These are phyloP conservation scores for Polychaeton citri DNA, from an alignment of 2,329 filamentous ascomycete species.

Conservation along the genomic window DNA sequence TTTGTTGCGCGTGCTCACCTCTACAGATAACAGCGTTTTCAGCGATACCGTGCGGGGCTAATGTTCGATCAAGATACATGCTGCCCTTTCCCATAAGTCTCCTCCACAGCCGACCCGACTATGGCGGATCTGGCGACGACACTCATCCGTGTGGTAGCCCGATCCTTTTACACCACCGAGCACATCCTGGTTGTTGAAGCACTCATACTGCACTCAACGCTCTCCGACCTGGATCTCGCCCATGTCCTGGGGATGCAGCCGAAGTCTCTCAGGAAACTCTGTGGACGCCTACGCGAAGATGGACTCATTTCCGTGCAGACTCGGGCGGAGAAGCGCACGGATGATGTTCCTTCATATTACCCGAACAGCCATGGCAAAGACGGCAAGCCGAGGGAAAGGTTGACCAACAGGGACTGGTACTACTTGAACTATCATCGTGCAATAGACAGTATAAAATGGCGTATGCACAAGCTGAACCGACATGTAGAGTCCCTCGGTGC, in stretches of 20 bases:
- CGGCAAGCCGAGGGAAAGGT: slow-evolving; percentile 18
- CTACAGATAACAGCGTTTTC: too few relatives aligned
- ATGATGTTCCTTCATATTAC: slow-evolving; percentile 15
- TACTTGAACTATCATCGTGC: slow-evolving; percentile 92
- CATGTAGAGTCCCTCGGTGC: slow-evolving; percentile 74
- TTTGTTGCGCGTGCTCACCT: too few relatives aligned
- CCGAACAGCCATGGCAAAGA: slow-evolving; percentile 1
- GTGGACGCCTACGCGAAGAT: slow-evolving; percentile 72
- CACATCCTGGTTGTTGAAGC: slow-evolving; percentile 75
- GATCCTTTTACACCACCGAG: slow-evolving; percentile 76
- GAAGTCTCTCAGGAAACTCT: slow-evolving; percentile 84
- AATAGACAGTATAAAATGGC: slow-evolving; percentile 93
- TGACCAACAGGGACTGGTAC: slow-evolving; percentile 65
- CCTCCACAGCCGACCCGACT: slow-evolving; percentile 11
- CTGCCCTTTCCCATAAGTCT: too few relatives aligned
- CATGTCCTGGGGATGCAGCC: slow-evolving; percentile 78
- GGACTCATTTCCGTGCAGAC: slow-evolving; percentile 69
- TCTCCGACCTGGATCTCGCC: slow-evolving; percentile 79
- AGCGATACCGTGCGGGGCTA: too few relatives aligned
- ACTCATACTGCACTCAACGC: slow-evolving; percentile 55
- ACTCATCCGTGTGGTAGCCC: slow-evolving; percentile 72
- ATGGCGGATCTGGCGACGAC: slow-evolving; percentile 54
- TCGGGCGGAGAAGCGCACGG: slow-evolving; percentile 21
- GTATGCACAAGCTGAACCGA: slow-evolving; percentile 76
- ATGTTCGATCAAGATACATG: too few relatives aligned